phyloP scores from a whole-genome alignment of 73 alveolate genomes.

The Paramecium primaurelia region DNA sequence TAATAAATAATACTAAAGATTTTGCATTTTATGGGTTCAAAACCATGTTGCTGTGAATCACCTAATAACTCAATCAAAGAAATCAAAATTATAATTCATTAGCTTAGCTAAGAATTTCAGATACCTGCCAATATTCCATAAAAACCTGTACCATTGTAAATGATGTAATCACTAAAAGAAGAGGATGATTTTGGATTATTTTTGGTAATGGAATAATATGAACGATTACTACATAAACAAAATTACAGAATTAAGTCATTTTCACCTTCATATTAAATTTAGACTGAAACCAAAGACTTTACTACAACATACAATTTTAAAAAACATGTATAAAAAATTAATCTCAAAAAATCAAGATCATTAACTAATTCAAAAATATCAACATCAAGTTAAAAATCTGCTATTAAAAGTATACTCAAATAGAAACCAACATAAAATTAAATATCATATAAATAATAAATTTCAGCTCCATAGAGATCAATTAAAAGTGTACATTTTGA shows the following conservation, averaged over 20 bases:
- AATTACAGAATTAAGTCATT: not conserved
- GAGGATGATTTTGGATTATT: not conserved
- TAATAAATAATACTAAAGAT: not conserved
- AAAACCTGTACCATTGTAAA: not conserved
- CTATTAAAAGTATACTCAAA: not conserved
- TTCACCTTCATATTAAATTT: not conserved
- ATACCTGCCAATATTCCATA: not conserved
- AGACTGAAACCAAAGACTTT: not conserved
- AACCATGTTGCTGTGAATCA: not conserved
- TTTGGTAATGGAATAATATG: slow-evolving; percentile 1
- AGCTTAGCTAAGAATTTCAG: not conserved
- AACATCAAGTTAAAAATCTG: not conserved
- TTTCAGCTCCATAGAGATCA: not conserved
- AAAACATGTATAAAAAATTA: not conserved
- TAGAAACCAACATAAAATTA: not conserved
- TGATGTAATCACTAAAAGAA: not conserved
- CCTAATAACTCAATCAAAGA: not conserved
- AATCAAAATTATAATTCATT: not conserved
- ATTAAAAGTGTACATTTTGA: not conserved
- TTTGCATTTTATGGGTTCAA: not conserved
- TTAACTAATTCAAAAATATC: not conserved
- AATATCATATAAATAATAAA: not conserved
- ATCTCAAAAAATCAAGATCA: not conserved
- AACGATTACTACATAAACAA: not conserved
- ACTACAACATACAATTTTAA: not conserved